phyloP scores from a whole-genome alignment of 495 filamentous ascomycete genomes.

The Penicillium alfredii region DNA sequence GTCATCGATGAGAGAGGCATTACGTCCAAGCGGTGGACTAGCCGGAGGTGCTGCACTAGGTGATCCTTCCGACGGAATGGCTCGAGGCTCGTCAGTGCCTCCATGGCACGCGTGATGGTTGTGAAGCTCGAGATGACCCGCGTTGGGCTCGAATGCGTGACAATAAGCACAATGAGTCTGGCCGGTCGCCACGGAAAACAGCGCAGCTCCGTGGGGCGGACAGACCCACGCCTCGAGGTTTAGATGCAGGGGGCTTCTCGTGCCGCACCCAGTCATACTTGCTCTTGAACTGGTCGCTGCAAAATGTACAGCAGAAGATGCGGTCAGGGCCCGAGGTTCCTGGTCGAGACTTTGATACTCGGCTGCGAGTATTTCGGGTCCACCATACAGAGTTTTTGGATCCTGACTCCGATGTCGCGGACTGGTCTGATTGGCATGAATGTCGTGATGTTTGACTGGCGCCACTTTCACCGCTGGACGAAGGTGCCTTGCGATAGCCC shows the following conservation, averaged over 20 bases:
- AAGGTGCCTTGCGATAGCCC: constrained; percentile 53
- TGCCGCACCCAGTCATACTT: constrained; percentile 81
- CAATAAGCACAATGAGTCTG: constrained; percentile 30
- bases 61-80: constrained; percentile 78
- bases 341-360: constrained; percentile 51
- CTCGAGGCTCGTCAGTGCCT: constrained; percentile 54
- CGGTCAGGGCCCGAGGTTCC: constrained; percentile 18
- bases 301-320: constrained; percentile 60
- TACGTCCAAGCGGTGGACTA: constrained; percentile 61
- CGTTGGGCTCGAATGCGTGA: constrained; percentile 10
- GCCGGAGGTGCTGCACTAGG: constrained; percentile 65
- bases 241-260: constrained; percentile 74
- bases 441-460: constrained; percentile 17
- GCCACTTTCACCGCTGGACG: constrained; percentile 35
- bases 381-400: constrained; percentile 6
- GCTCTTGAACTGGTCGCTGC: constrained; percentile 68
- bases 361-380: constrained; percentile 34
- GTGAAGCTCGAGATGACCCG: constrained; percentile 29
- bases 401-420: constrained; percentile 33
- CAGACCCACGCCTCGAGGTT: constrained; percentile 73
- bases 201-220: constrained; percentile 48
- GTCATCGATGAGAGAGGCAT: constrained; percentile 54
- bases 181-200: constrained; percentile 44
- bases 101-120: constrained; percentile 60
- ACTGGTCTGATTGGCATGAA: constrained; percentile 9